These are phyloP conservation scores for Fusarium redolens DNA, from an alignment of 2,329 filamentous ascomycete species.

Conservation along the genomic window DNA sequence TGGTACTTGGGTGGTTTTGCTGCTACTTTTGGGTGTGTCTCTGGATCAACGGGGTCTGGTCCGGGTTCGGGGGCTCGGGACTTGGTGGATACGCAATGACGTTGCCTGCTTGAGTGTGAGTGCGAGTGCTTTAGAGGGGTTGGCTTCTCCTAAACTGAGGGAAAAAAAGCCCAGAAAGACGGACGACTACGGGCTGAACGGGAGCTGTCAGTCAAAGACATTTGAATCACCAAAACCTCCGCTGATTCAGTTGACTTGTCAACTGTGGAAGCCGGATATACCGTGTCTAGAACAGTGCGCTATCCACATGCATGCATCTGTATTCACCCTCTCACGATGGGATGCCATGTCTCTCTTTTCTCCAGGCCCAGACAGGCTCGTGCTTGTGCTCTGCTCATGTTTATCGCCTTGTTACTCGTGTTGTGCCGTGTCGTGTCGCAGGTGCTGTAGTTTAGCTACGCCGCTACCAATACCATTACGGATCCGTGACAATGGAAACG, in stretches of 20 bases:
- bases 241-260: constrained; percentile 6
- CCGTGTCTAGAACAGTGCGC: constrained; percentile 29
- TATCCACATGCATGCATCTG: constrained; percentile 8
- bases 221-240: neutral
- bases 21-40: constrained; percentile 37
- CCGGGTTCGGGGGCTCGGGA: constrained; percentile 47
- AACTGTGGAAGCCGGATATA: neutral
- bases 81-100: constrained; percentile 47
- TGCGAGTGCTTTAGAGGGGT: constrained; percentile 8
- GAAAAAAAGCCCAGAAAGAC: neutral
- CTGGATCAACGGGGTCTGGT: constrained; percentile 44
- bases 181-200: neutral
- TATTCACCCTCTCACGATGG: constrained; percentile 26
- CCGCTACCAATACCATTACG: constrained; percentile 21
- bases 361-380: constrained; percentile 22
- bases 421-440: constrained; percentile 9
- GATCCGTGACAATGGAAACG: constrained; percentile 31
- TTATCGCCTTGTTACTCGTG: constrained; percentile 16
- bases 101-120: constrained; percentile 32
- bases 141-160: constrained; percentile 12
- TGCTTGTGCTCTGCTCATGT: constrained; percentile 20
- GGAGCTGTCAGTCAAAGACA: constrained; percentile 3
- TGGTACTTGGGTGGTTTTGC: constrained; percentile 28
- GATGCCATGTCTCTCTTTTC: constrained; percentile 6
- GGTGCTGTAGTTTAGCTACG: constrained; percentile 9